Conservation (phyloP, 2,329 filamentous ascomycete species). For the Macroventuria anomochaeta region DNA sequence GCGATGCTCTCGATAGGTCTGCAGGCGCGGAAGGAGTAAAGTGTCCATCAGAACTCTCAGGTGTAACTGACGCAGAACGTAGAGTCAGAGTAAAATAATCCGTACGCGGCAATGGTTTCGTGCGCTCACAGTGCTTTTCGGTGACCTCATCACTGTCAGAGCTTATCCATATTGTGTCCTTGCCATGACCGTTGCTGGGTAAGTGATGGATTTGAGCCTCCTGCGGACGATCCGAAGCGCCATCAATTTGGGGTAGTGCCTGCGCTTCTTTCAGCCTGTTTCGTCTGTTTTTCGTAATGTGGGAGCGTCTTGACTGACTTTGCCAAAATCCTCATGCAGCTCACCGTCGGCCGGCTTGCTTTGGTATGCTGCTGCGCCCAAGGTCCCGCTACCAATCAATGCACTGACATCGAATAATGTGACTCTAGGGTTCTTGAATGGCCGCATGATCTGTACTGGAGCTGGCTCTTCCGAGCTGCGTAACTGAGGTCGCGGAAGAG, state of each 20-base stretch:
- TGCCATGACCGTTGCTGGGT: background rate
- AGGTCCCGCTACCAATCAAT: background rate
- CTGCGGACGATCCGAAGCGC: background rate
- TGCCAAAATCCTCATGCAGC: background rate
- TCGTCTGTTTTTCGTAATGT: no score
- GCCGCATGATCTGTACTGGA: background rate
- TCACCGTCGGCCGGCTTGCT: background rate
- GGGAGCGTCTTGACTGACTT: background rate
- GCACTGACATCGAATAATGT: background rate
- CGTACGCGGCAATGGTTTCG: no score
- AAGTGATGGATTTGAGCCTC: background rate
- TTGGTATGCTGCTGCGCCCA: no score
- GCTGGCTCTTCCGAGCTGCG: background rate
- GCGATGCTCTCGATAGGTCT: no score
- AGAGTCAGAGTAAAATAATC: background rate
- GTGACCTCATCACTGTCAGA: background rate
- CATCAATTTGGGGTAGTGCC: constrained; percentile 1
- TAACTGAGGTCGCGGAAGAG: background rate
- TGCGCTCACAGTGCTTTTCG: background rate
- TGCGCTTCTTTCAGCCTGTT: background rate
- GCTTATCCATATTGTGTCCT: background rate
- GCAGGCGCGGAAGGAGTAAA: background rate
- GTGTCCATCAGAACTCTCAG: background rate
- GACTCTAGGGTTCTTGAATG: background rate
- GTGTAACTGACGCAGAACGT: background rate